Evolutionary conservation across 1,139 yeast genomes (phyloP).

Genomic region (Geotrichum carabidarum): DNA sequence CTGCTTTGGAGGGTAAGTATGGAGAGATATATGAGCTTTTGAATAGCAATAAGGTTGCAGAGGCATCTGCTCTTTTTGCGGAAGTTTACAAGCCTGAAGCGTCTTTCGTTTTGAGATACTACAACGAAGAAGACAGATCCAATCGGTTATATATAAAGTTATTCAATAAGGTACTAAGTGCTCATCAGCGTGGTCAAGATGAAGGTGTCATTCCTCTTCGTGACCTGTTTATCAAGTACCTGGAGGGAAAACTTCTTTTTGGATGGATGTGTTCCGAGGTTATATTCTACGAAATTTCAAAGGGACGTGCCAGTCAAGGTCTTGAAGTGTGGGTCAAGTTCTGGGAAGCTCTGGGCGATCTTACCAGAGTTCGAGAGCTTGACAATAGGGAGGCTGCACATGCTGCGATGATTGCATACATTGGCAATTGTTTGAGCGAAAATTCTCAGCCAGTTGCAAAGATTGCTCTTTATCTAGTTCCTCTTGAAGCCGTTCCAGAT

Average conservation of each 20-base stretch:
- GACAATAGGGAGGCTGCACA: conserved; percentile 31
- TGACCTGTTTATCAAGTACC: conserved; percentile 23
- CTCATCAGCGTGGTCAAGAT: conserved; percentile 5
- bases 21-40: conserved; percentile 7
- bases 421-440: conserved; percentile 25
- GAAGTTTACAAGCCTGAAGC: conserved; percentile 12
- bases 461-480: conserved; percentile 33
- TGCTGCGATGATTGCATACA: conserved; percentile 33
- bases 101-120: conserved; percentile 9
- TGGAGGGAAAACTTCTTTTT: conserved; percentile 23
- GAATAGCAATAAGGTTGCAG: conserved; percentile 6
- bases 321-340: conserved; percentile 37
- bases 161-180: conserved; percentile 12
- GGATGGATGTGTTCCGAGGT: conserved; percentile 33
- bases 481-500: conserved; percentile 31
- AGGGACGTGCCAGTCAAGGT: conserved; percentile 31
- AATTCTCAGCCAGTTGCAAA: conserved; percentile 25
- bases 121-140: background rate
- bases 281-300: conserved; percentile 26
- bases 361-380: conserved; percentile 24
- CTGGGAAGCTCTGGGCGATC: conserved; percentile 31
- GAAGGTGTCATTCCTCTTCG: conserved; percentile 15
- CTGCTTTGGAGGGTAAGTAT: conserved; percentile 6
- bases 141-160: conserved; percentile 6
- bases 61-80: conserved; percentile 12